Base-by-base conservation (phyloP, 805 yeast species). In the Saturnispora silvae region DNA sequence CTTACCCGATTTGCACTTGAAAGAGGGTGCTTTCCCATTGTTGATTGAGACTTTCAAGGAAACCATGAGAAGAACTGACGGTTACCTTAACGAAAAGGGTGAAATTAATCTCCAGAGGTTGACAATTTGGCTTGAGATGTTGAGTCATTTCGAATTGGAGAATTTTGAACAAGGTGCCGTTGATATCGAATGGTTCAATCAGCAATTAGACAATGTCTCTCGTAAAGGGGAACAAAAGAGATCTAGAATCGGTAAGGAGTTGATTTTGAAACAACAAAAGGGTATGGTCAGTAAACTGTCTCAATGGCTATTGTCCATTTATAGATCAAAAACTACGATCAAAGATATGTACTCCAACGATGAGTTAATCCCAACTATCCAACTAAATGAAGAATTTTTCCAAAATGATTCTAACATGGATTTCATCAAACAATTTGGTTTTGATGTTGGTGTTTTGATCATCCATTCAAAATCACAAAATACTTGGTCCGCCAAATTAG, bases 1-100 rank as follows among this genome's bases (percentile, higher is more conserved):
- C 55, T 70, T 94, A 49, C 98, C 99, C 0, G 95, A 87, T 58
- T 67, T 92, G 48, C 87, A 84, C 56, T 70, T 92, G 46, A 87
- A 86, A 54, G 92, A 87, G 49, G 97, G 96, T 48, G 98, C 97
- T 1, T 82, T 92, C 64, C 95, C 97, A n/a, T 70, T 86, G 22
- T 67, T 92, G 51, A 67, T 92, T 48, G 84, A 79, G 44, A 80
- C 96, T 13, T 92, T 92, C 63, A 92, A 87, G 56, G 77, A 75
- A 50, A 75, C 87, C 20, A 65, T 92, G 53, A 68, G 70, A 46
- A 70, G 70, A 44, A 61, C 75, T 40, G 94, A 82, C 54, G 95
- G 94, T 4, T 92, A 92, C 51, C 65, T 92, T 42, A 84, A 84
- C 50, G 82, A 82, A 45, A 67, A 70, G 38, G 98, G 98, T 46